These are phyloP conservation scores for Mycoemilia scoparia DNA, from an alignment of 192 early-diverging fungal genomes.

Conservation along the genomic window DNA sequence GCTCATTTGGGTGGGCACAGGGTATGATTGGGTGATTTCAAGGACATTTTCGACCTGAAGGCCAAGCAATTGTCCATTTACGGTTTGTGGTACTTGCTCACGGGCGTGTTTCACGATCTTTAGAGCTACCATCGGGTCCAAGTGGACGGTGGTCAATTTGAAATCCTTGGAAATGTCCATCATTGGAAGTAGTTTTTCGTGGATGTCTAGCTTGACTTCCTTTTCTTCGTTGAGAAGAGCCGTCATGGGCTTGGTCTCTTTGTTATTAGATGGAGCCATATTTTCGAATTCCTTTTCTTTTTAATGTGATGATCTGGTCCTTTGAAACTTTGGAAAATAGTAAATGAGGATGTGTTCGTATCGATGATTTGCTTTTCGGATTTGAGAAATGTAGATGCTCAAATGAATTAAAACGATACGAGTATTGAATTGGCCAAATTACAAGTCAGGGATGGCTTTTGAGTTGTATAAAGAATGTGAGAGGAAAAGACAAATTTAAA, in stretches of 20 bases:
- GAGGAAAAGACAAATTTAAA: too few species aligned
- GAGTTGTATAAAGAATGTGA: too few species aligned
- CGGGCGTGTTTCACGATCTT: slow-evolving; percentile 96
- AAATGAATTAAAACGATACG: too few species aligned
- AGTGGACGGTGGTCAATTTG: slow-evolving; percentile 41
- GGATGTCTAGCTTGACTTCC: slow-evolving; percentile 7
- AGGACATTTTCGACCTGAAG: slow-evolving; percentile 79
- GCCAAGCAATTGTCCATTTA: slow-evolving; percentile 87
- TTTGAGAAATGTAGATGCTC: too few species aligned
- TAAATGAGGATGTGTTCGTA: too few species aligned
- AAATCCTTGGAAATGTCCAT: slow-evolving; percentile 40
- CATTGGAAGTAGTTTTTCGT: slow-evolving; percentile 14
- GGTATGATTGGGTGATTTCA: slow-evolving; percentile 84
- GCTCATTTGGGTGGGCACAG: slow-evolving; percentile 45
- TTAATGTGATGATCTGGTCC: too few species aligned
- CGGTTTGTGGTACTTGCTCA: slow-evolving; percentile 54
- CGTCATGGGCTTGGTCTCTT: slow-evolving; percentile 27
- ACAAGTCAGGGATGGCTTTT: too few species aligned
- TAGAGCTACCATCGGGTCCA: slow-evolving; percentile 70
- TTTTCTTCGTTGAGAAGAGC: slow-evolving; percentile 19
- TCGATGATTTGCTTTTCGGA: too few species aligned
- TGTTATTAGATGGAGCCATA: too few species aligned
- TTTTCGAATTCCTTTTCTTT: too few species aligned
- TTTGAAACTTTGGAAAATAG: too few species aligned
- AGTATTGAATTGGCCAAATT: too few species aligned